Conservation (phyloP, 495 filamentous ascomycete species). For the Pseudomonodictys pantanalensis region DNA sequence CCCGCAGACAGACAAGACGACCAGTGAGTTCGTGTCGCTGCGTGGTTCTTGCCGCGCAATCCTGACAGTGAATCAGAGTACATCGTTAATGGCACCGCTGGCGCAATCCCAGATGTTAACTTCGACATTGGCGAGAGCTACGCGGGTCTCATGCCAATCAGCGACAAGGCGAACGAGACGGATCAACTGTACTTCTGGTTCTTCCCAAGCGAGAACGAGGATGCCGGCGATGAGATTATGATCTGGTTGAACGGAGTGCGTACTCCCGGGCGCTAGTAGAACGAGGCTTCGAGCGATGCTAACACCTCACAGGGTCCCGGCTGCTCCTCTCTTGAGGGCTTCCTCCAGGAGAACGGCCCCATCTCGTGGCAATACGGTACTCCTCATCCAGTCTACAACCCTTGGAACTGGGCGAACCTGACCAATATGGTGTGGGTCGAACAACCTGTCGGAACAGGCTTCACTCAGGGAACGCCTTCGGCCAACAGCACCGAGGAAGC, state of each 20-base stretch:
- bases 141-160: slow-evolving; percentile 43
- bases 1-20: slow-evolving; percentile 39
- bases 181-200: slow-evolving; percentile 46
- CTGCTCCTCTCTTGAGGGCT: slow-evolving; percentile 41
- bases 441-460: slow-evolving; percentile 75
- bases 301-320: slow-evolving; percentile 33
- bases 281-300: background rate
- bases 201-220: slow-evolving; percentile 36
- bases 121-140: slow-evolving; percentile 47
- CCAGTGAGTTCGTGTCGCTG: slow-evolving; percentile 13
- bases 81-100: slow-evolving; percentile 40
- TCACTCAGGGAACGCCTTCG: slow-evolving; percentile 53
- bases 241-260: slow-evolving; percentile 43
- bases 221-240: slow-evolving; percentile 33
- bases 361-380: slow-evolving; percentile 46
- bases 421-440: slow-evolving; percentile 76
- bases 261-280: background rate
- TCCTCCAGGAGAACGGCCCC: slow-evolving; percentile 44
- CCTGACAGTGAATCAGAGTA: slow-evolving; percentile 31
- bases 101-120: slow-evolving; percentile 40
- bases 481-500: slow-evolving; percentile 55
- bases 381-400: slow-evolving; percentile 34
- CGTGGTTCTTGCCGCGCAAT: background rate
- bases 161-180: slow-evolving; percentile 29
- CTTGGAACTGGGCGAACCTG: slow-evolving; percentile 62